Conservation (phyloP, 2,329 filamentous ascomycete genomes). For the Fusarium nanum region DNA sequence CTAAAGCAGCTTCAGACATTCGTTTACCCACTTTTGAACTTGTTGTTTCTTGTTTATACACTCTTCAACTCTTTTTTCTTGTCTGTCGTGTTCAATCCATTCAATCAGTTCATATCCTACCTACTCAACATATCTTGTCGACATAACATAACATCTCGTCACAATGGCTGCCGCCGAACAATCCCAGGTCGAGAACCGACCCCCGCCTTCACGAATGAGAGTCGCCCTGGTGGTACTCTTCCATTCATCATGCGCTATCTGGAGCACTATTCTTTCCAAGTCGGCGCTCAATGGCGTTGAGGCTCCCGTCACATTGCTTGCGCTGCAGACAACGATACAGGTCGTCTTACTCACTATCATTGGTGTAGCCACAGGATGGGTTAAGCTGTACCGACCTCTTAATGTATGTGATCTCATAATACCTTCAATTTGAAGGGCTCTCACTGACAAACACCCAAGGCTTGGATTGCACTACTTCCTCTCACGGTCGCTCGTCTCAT, state of each 20-base stretch:
- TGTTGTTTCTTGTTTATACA: conserved; percentile 11
- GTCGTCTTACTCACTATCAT: conserved; percentile 41
- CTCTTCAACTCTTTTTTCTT: not conserved
- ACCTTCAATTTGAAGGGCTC: not conserved
- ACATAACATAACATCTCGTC: conserved; percentile 23
- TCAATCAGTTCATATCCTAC: not conserved
- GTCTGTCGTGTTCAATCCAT: not conserved
- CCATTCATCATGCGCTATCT: conserved; percentile 45
- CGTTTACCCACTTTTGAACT: conserved; percentile 21
- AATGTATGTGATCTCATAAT: conserved; percentile 28
- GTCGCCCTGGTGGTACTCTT: conserved; percentile 44
- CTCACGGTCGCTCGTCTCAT: conserved; percentile 44
- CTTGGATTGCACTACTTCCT: conserved; percentile 43
- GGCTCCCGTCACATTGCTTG: conserved; percentile 43
- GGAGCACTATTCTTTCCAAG: conserved; percentile 46
- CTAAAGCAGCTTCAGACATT: conserved; percentile 33
- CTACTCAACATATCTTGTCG: conserved; percentile 2
- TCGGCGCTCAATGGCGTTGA: conserved; percentile 45
- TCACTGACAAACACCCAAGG: conserved; percentile 19
- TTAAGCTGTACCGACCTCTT: conserved; percentile 39
- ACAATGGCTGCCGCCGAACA: conserved; percentile 38
- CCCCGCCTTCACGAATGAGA: conserved; percentile 36
- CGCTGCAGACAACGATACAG: conserved; percentile 43
- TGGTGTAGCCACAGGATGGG: conserved; percentile 42
- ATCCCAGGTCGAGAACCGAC: conserved; percentile 29